A percentile compares a stretch with the other conserved stretches of the same genome.
These are phyloP conservation scores for Blastocrithidia nonstop DNA, from an alignment of 208 protist genomes.

Conservation along the genomic window DNA sequence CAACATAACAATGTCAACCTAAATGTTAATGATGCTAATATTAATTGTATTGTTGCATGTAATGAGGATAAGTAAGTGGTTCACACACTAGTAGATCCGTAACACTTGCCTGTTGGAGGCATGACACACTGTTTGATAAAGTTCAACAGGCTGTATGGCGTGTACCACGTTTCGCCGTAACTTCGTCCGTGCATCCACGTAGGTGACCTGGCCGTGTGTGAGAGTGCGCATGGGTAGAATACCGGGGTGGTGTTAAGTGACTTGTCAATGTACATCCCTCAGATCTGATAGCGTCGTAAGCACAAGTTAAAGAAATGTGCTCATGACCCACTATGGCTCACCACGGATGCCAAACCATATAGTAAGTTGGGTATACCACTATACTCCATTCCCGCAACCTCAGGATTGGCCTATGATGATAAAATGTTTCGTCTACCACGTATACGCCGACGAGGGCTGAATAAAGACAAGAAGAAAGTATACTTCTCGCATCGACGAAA, in stretches of 20 bases:
- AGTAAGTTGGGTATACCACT: background rate
- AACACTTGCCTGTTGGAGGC: no score
- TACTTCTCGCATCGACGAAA: slow-evolving; percentile 54
- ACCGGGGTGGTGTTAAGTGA: background rate
- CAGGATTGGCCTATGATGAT: slow-evolving; percentile 10
- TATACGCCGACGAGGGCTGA: slow-evolving; percentile 45
- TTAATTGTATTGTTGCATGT: no score
- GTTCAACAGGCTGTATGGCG: no score
- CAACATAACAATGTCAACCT: no score
- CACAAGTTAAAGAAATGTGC: slow-evolving; percentile 1
- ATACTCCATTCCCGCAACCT: slow-evolving; percentile 4
- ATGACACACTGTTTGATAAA: no score
- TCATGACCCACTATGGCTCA: slow-evolving; percentile 1
- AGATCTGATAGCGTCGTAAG: background rate
- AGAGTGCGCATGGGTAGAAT: no score
- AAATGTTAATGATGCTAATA: no score
- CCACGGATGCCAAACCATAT: background rate
- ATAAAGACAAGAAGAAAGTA: slow-evolving; percentile 60
- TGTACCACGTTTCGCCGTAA: no score
- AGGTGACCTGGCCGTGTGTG: no score
- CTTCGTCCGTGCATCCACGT: no score
- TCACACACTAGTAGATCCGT: no score
- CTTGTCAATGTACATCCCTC: background rate
- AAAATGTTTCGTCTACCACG: slow-evolving; percentile 34
- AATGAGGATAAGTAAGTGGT: no score